A percentile compares a stretch with the other conserved stretches of the same genome.
These are phyloP conservation scores for Debaryomyces hansenii DNA, from an alignment of 805 yeast genomes.

Conservation along the genomic window DNA sequence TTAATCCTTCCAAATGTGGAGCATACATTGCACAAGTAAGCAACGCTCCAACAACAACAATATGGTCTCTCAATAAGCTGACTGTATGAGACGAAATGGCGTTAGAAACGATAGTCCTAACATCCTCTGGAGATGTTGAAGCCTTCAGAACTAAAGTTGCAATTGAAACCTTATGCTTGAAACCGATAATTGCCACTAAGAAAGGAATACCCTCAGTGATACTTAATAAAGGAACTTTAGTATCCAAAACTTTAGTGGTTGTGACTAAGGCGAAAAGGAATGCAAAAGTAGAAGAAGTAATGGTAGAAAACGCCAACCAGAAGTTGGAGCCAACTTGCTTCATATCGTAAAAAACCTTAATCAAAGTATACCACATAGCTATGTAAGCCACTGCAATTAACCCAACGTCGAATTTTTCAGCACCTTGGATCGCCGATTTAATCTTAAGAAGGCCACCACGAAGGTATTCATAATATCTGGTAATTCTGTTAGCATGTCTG, in stretches of 20 bases:
- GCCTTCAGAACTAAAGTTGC: constrained; percentile 58
- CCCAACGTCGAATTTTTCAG: constrained; percentile 83
- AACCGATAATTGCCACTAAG: constrained; percentile 88
- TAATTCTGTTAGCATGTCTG: constrained; percentile 55
- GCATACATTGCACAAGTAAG: constrained; percentile 64
- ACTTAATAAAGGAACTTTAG: constrained; percentile 67
- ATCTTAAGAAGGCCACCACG: constrained; percentile 41
- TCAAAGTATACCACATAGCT: constrained; percentile 85
- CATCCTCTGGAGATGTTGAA: constrained; percentile 40
- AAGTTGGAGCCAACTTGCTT: constrained; percentile 74
- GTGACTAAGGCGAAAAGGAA: constrained; percentile 72
- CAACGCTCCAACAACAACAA: constrained; percentile 70
- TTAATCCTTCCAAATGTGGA: constrained; percentile 67
- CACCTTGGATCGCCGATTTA: constrained; percentile 54
- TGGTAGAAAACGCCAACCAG: constrained; percentile 81
- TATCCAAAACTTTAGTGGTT: constrained; percentile 54
- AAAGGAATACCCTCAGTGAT: constrained; percentile 92
- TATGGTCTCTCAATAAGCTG: constrained; percentile 71
- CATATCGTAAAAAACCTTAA: constrained; percentile 76
- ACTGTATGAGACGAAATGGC: constrained; percentile 44
- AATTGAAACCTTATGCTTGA: constrained; percentile 77
- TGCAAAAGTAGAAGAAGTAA: constrained; percentile 78
- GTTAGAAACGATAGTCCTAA: constrained; percentile 40
- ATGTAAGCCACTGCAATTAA: constrained; percentile 77
- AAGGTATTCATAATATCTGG: constrained; percentile 56